Evolutionary conservation across 495 filamentous ascomycete species (phyloP).

Genomic region (Podospora appendiculata): DNA sequence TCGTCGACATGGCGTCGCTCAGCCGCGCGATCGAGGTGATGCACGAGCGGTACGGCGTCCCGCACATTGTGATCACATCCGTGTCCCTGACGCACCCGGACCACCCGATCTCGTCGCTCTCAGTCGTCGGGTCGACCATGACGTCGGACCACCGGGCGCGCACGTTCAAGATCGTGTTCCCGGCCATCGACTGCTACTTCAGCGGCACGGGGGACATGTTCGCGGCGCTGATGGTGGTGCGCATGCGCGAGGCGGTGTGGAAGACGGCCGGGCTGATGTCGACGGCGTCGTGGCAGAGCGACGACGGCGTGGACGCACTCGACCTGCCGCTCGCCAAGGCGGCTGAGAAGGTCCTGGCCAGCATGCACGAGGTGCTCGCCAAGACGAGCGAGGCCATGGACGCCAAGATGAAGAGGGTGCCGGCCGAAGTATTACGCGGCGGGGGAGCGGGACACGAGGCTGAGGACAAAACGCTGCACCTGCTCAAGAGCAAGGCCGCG

Average conservation of each 20-base stretch:
- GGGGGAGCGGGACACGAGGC: conserved; percentile 18
- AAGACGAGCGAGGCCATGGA: conserved; percentile 63
- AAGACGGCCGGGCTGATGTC: conserved; percentile 33
- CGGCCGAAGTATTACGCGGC: conserved; percentile 15
- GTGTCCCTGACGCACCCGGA: conserved; percentile 42
- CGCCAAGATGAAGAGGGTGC: conserved; percentile 23
- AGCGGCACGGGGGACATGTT: conserved; percentile 98
- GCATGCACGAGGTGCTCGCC: conserved; percentile 80
- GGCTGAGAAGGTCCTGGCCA: conserved; percentile 79
- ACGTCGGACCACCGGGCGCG: conserved; percentile 56
- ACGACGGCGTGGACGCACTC: conserved; percentile 55
- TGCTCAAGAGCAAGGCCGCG: conserved; percentile 65
- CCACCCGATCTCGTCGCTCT: conserved; percentile 46
- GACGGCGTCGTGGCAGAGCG: conserved; percentile 58
- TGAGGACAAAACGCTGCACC: conserved; percentile 54
- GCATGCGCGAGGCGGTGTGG: conserved; percentile 74
- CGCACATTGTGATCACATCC: conserved; percentile 91
- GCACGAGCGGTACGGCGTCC: conserved; percentile 68
- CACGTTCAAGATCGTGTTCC: conserved; percentile 75
- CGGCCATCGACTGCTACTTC: conserved; percentile 85
- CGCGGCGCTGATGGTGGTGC: conserved; percentile 78
- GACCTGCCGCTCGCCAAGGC: conserved; percentile 77
- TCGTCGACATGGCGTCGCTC: conserved; percentile 66
- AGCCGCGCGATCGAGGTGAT: conserved; percentile 65
- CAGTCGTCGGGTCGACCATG: conserved; percentile 71